Percentiles rank a stretch among this genome's conserved stretches.
phyloP scores from a whole-genome alignment of 2,329 filamentous ascomycete species.

The Paecilomyces sp. region DNA sequence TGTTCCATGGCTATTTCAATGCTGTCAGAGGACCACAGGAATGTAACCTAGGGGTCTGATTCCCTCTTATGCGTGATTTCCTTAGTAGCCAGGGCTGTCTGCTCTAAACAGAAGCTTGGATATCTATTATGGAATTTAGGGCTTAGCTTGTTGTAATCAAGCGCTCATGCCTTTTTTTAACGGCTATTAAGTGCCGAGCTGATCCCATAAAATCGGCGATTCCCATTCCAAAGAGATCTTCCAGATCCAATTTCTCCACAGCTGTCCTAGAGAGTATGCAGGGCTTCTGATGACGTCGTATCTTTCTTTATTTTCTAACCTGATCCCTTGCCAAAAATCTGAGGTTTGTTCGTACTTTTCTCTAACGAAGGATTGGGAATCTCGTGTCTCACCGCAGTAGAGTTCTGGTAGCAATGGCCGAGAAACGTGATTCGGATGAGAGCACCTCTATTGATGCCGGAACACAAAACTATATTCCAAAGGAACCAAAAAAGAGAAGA shows the following conservation, averaged over 20 bases:
- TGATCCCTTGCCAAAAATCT: not conserved
- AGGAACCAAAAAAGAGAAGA: slow-evolving; percentile 22
- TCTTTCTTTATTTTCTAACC: not conserved
- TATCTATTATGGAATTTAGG: not conserved
- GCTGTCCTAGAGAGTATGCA: not conserved
- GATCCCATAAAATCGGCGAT: not conserved
- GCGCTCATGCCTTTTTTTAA: not conserved
- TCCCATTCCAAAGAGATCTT: not conserved
- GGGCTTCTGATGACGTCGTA: not conserved
- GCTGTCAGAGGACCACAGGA: not conserved
- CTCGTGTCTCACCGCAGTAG: not conserved
- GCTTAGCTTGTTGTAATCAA: not conserved
- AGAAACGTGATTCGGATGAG: not conserved
- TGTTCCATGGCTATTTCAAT: not conserved
- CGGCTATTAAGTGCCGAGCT: not conserved
- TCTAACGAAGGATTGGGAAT: not conserved
- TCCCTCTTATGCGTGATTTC: not conserved
- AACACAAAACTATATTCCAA: not conserved
- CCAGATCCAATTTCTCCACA: not conserved
- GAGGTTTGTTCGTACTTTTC: not conserved
- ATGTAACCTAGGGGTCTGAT: not conserved
- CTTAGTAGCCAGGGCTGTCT: not conserved
- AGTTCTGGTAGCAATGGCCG: not conserved
- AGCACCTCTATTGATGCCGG: not conserved
- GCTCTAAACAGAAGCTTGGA: not conserved